These are phyloP conservation scores for Mycena olivaceomarginata DNA, from an alignment of 768 basidiomycete species.

Conservation along the genomic window DNA sequence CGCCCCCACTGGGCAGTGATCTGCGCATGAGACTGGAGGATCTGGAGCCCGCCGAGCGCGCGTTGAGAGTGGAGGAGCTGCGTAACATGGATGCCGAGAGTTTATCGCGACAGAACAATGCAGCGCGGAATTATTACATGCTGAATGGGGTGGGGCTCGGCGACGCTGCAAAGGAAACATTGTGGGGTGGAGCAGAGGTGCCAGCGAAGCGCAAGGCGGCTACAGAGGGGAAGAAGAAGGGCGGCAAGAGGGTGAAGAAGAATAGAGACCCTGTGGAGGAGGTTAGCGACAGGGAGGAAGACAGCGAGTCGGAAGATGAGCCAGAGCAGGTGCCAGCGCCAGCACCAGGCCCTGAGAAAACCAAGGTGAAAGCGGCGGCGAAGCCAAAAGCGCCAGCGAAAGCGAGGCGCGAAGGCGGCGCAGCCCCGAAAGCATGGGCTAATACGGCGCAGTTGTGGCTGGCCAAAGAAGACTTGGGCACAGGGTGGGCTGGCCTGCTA, in stretches of 20 bases:
- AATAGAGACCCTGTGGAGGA: background rate
- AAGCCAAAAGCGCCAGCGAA: too few relatives aligned
- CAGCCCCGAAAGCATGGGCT: background rate
- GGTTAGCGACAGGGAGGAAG: background rate
- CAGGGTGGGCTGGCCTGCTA: background rate
- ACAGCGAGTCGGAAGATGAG: background rate
- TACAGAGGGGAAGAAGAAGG: background rate
- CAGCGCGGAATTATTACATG: background rate
- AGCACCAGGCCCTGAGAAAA: background rate
- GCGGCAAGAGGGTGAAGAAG: background rate
- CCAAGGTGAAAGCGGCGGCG: background rate
- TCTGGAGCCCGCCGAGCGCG: too few relatives aligned
- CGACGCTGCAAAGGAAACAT: slow-evolving; percentile 9
- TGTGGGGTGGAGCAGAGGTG: slow-evolving; percentile 9
- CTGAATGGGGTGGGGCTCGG: slow-evolving; percentile 13
- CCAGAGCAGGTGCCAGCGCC: background rate
- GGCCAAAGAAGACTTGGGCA: background rate
- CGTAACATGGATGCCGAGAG: too few relatives aligned
- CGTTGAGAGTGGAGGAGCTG: too few relatives aligned
- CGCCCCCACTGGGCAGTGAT: too few relatives aligned
- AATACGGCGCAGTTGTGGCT: background rate
- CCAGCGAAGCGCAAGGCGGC: slow-evolving; percentile 9
- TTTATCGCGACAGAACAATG: background rate
- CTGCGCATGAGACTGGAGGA: too few relatives aligned
- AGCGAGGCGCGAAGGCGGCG: background rate